Evolutionary conservation across 192 early-diverging fungal species (phyloP), one percentile per base, ranked within the genome.

Genomic region (Entophlyctis helioformis): DNA sequence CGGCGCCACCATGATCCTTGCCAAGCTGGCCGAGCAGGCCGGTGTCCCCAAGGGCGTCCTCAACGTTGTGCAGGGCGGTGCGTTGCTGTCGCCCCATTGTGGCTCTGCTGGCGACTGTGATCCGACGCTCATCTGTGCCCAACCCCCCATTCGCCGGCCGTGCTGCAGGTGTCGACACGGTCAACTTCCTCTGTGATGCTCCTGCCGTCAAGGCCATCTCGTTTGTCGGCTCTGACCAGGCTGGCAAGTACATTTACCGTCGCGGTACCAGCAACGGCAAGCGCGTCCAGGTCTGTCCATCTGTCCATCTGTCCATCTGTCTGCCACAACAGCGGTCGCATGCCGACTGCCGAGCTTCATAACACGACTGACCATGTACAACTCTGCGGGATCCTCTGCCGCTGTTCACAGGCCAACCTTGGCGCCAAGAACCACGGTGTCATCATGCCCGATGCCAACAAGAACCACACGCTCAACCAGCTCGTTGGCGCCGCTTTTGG

Each of bases 361-460:
- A n/a, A n/a, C n/a, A n/a, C n/a, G n/a, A n/a, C n/a, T n/a, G n/a
- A n/a, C n/a, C n/a, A n/a, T n/a, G n/a, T n/a, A n/a, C n/a, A n/a
- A n/a, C n/a, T n/a, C n/a, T n/a, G n/a, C n/a, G n/a, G n/a, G n/a
- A n/a, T n/a, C n/a, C n/a, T n/a, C n/a, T n/a, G n/a, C n/a, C n/a
- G n/a, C n/a, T n/a, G n/a, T 36, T 10, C 9, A 7, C 16, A 53
- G 36, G 87, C 90, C 18, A 96, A 96, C 63, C 63, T 96, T 60
- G 89, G 89, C 19, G 90, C 90, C 56, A 96, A 96, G 78, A 96
- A 96, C 78, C 93, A 96, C 62, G 93, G 88, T 27, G 82, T 96
- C 6, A 76, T 96, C 39, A 63, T 96, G 68, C 82, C 87, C 12
- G 93, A 96, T 50, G 88, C 90, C 42, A 87, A 90, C 72, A 89